Evolutionary conservation across 768 basidiomycete species (phyloP).

Genomic region (Psilocybe sp.): DNA sequence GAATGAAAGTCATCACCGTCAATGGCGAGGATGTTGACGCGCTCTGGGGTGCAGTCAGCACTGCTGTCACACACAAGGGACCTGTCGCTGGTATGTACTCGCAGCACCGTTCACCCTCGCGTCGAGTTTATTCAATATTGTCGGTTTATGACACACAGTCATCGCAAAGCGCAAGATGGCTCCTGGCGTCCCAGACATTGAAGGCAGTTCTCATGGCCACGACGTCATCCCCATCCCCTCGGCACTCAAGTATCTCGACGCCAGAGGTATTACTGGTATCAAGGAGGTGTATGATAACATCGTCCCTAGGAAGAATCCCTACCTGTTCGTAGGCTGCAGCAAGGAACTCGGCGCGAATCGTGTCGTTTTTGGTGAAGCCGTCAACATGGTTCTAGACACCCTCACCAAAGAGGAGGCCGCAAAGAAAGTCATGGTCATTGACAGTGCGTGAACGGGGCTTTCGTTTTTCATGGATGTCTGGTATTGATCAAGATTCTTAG

Average conservation of each 20-base stretch:
- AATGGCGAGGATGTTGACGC: conserved; percentile 80
- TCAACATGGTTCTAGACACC: conserved; percentile 72
- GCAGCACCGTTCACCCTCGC: background rate
- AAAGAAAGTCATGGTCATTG: conserved; percentile 83
- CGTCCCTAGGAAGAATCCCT: conserved; percentile 53
- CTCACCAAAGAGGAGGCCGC: conserved; percentile 74
- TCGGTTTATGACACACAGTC: conserved; percentile 35
- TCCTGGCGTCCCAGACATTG: conserved; percentile 67
- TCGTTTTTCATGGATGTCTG: background rate
- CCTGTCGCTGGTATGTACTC: conserved; percentile 66
- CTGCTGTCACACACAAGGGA: conserved; percentile 58
- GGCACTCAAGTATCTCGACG: conserved; percentile 70
- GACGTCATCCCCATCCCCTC: conserved; percentile 83
- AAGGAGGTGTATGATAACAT: conserved; percentile 59
- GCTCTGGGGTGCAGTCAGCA: conserved; percentile 65
- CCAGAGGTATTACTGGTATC: conserved; percentile 57
- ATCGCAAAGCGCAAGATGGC: conserved; percentile 70
- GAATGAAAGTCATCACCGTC: conserved; percentile 70
- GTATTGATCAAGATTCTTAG: conserved; percentile 29
- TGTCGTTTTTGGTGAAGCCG: conserved; percentile 83
- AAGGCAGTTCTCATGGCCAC: conserved; percentile 79
- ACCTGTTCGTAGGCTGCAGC: conserved; percentile 66
- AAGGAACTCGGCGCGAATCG: conserved; percentile 80
- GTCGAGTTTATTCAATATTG: background rate
- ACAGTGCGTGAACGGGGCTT: conserved; percentile 48